Evolutionary conservation across 2,329 filamentous ascomycete genomes (phyloP).

Genomic region (Juglanconis oblonga): DNA sequence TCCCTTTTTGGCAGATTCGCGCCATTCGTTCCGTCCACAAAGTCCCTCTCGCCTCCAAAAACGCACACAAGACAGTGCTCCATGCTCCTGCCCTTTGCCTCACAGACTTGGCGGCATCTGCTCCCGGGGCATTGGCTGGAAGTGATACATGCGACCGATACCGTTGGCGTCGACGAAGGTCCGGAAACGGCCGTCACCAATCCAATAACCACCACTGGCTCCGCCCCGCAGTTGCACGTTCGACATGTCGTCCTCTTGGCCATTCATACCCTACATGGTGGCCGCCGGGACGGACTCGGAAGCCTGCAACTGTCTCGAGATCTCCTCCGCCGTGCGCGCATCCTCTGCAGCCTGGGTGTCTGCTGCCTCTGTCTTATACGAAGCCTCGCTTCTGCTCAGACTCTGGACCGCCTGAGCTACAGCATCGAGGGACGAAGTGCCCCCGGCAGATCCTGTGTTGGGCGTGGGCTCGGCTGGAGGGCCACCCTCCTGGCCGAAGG

Average conservation of each 20-base stretch:
- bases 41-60: not conserved
- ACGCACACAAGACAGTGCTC: no score
- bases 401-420: slow-evolving; percentile 46
- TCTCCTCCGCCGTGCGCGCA: slow-evolving; percentile 48
- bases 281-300: slow-evolving; percentile 31
- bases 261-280: slow-evolving; percentile 29
- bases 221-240: not conserved
- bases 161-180: not conserved
- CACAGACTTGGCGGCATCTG: no score
- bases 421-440: slow-evolving; percentile 42
- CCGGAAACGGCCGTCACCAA: not conserved
- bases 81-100: no score
- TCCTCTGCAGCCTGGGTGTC: slow-evolving; percentile 38
- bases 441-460: slow-evolving; percentile 25
- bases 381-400: slow-evolving; percentile 11
- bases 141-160: not conserved
- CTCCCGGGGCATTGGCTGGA: no score
- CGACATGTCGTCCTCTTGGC: not conserved
- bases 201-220: no score
- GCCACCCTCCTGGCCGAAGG: slow-evolving; percentile 7
- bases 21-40: not conserved
- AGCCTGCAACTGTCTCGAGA: slow-evolving; percentile 50
- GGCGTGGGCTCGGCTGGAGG: slow-evolving; percentile 17
- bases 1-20: not conserved
- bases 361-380: slow-evolving; percentile 18